These are phyloP conservation scores for Furculomyces boomerangus DNA, from an alignment of 371 early-diverging fungal genomes.

Conservation along the genomic window DNA sequence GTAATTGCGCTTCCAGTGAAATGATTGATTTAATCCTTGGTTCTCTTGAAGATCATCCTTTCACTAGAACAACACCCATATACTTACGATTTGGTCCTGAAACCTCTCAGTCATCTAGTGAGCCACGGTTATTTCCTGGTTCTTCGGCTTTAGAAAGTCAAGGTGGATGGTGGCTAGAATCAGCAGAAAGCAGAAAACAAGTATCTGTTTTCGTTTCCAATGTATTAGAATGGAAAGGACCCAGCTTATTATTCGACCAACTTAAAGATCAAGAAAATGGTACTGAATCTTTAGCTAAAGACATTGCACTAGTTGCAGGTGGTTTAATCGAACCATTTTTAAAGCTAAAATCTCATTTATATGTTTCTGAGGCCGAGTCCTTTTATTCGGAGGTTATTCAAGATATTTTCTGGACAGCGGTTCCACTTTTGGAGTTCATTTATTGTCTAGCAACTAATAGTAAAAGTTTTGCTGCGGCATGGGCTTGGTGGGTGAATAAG, in stretches of 20 bases:
- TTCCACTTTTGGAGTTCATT: not conserved
- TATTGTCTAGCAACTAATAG: not conserved
- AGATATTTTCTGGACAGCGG: not conserved
- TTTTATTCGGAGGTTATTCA: not conserved
- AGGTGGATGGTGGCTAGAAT: constrained; percentile 1
- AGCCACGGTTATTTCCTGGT: not conserved
- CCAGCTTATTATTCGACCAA: not conserved
- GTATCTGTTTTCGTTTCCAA: not conserved
- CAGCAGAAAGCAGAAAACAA: not conserved
- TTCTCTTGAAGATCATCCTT: not conserved
- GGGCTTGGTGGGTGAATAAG: not conserved
- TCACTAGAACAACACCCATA: not conserved
- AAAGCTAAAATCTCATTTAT: not conserved
- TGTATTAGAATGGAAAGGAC: not conserved
- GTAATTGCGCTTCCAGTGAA: not conserved
- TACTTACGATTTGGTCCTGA: not conserved
- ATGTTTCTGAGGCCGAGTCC: not conserved
- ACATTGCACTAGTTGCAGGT: not conserved
- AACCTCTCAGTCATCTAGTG: not conserved
- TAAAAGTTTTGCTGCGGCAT: not conserved
- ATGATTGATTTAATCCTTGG: constrained; percentile 1
- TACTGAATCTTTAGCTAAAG: not conserved
- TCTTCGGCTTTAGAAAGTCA: not conserved
- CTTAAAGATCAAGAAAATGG: not conserved
- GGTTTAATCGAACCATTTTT: not conserved